phyloP scores from a whole-genome alignment of 495 filamentous ascomycete genomes.

The Darksidea phi region DNA sequence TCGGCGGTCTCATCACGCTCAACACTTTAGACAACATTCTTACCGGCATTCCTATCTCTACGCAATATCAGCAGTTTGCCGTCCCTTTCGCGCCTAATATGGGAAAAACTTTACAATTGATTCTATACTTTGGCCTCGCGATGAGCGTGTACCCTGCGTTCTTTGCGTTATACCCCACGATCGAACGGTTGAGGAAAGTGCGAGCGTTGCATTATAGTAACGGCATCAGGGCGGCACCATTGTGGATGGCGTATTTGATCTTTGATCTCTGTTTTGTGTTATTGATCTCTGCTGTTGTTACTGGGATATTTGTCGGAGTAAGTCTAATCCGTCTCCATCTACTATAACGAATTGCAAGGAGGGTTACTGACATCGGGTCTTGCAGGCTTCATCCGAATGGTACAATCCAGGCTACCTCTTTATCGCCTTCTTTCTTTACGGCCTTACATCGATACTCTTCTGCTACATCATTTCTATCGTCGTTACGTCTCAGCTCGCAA shows the following conservation, averaged over 20 bases:
- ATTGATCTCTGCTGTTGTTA: slow-evolving; percentile 57
- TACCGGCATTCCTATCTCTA: slow-evolving; percentile 63
- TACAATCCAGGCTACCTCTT: slow-evolving; percentile 76
- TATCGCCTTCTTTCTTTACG: slow-evolving; percentile 72
- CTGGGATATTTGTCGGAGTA: slow-evolving; percentile 63
- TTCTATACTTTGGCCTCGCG: slow-evolving; percentile 75
- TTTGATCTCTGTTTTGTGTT: slow-evolving; percentile 79
- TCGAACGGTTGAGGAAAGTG: slow-evolving; percentile 73
- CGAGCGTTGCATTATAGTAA: slow-evolving; percentile 71
- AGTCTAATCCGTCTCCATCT: slow-evolving; percentile 1
- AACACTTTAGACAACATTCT: slow-evolving; percentile 68
- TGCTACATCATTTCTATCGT: slow-evolving; percentile 74
- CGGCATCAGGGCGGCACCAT: slow-evolving; percentile 65
- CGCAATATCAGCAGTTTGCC: slow-evolving; percentile 68
- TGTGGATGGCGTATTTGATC: slow-evolving; percentile 71
- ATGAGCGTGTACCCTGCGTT: slow-evolving; percentile 77
- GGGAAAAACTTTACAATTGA: slow-evolving; percentile 72
- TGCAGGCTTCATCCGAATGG: slow-evolving; percentile 57
- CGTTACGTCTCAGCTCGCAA: slow-evolving; percentile 64
- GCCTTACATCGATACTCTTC: slow-evolving; percentile 66
- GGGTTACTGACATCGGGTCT: slow-evolving; percentile 4
- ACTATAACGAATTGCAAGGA: not conserved
- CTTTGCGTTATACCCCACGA: slow-evolving; percentile 80
- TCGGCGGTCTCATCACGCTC: slow-evolving; percentile 63
- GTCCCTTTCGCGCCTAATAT: slow-evolving; percentile 61